Evolutionary conservation across 2,329 filamentous ascomycete species (phyloP).

Genomic region (Nemania sp.): DNA sequence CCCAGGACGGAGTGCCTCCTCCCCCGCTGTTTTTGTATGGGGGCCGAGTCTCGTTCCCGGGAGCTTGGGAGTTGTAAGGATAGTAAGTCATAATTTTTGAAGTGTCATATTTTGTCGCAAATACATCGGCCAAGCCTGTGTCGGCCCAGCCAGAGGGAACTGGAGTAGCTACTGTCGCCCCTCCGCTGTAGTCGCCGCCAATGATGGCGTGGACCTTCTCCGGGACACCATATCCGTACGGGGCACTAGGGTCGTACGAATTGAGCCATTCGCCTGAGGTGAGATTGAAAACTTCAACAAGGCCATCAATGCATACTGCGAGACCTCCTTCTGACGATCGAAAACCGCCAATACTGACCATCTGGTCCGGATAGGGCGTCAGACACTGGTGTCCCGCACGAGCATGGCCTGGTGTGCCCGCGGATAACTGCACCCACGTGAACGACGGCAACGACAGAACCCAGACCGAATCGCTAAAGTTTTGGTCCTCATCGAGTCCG

Average conservation of each 20-base stretch:
- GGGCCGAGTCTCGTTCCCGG: slow-evolving; percentile 36
- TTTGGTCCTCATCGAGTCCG: slow-evolving; percentile 46
- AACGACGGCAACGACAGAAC: slow-evolving; percentile 79
- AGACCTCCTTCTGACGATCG: slow-evolving; percentile 37
- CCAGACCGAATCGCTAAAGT: slow-evolving; percentile 72
- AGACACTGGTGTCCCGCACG: slow-evolving; percentile 77
- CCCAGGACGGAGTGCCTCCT: slow-evolving; percentile 58
- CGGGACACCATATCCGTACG: slow-evolving; percentile 71
- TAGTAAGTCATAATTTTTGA: slow-evolving; percentile 62
- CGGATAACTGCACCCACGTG: slow-evolving; percentile 66
- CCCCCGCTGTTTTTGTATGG: slow-evolving; percentile 28
- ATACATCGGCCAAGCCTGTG: slow-evolving; percentile 53
- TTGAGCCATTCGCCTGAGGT: slow-evolving; percentile 70
- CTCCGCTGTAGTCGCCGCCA: slow-evolving; percentile 67
- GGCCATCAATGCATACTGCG: slow-evolving; percentile 53
- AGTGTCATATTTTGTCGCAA: slow-evolving; percentile 57
- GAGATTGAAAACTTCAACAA: slow-evolving; percentile 72
- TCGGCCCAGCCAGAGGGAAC: slow-evolving; percentile 59
- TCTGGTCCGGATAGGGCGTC: slow-evolving; percentile 75
- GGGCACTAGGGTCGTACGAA: slow-evolving; percentile 67
- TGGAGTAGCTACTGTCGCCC: slow-evolving; percentile 70
- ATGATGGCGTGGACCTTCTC: slow-evolving; percentile 64
- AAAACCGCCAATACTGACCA: slow-evolving; percentile 76
- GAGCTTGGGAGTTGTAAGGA: slow-evolving; percentile 54
- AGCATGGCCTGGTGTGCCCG: slow-evolving; percentile 52